Evolutionary conservation across 345 rosid genomes (phyloP).

Genomic region (sweet orange (Citrus sinensis)): DVS_A1.0 CM039169.1:23318001-23318500

Average conservation of each 20-base stretch:
- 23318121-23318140: no score
- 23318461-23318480: slow-evolving; percentile 5
- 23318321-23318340: neutral
- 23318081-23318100: neutral
- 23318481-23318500: neutral
- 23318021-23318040: neutral
- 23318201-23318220: neutral
- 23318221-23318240: neutral
- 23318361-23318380: neutral
- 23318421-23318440: neutral
- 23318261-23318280: no score
- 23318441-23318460: neutral
- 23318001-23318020: neutral
- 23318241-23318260: no score
- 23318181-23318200: no score
- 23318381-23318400: no score
- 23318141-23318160: no score
- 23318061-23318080: neutral
- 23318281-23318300: neutral
- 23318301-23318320: neutral
- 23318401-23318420: slow-evolving; percentile 2
- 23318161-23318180: neutral
- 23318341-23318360: neutral
- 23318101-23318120: no score
- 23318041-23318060: neutral